Percentiles rank a stretch among this genome's conserved stretches.
phyloP scores from a whole-genome alignment of 805 yeast genomes.

The Isabelozyma heimii region DNA sequence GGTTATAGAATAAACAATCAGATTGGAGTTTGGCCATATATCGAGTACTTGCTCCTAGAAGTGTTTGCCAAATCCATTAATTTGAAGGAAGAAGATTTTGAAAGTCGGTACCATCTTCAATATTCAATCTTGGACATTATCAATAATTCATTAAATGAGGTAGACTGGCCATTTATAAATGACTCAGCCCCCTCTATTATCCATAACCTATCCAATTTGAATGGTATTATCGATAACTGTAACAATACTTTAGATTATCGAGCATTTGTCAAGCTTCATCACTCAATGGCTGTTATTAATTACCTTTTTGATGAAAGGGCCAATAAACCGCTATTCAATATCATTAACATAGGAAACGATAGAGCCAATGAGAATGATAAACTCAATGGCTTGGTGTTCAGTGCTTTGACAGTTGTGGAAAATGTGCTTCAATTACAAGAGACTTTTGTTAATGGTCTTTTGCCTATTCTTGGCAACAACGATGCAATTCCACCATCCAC shows the following conservation, averaged over 20 bases:
- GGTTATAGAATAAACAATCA: constrained; percentile 46
- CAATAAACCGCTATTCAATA: constrained; percentile 52
- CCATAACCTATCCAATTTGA: constrained; percentile 19
- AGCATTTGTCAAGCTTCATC: constrained; percentile 56
- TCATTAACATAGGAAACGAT: constrained; percentile 62
- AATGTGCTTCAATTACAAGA: constrained; percentile 52
- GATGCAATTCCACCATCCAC: constrained; percentile 10
- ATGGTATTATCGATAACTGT: constrained; percentile 19
- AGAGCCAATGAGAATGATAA: constrained; percentile 41
- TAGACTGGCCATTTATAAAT: constrained; percentile 46
- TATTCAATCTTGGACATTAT: constrained; percentile 51
- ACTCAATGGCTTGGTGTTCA: constrained; percentile 4
- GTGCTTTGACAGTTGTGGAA: constrained; percentile 44
- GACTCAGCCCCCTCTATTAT: constrained; percentile 49
- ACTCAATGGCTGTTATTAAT: constrained; percentile 64
- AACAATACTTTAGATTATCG: constrained; percentile 15
- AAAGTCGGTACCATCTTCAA: constrained; percentile 44
- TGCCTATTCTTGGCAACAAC: constrained; percentile 47
- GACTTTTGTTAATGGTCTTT: constrained; percentile 53
- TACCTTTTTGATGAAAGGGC: constrained; percentile 60
- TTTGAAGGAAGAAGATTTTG: constrained; percentile 25
- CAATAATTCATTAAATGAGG: constrained; percentile 29
- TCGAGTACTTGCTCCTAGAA: constrained; percentile 67
- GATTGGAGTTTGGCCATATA: constrained; percentile 74
- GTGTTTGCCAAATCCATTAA: constrained; percentile 55